Evolutionary conservation across 306 rosid genomes (phyloP).

Genomic region (Dalbergia cochinchinensis): DNA sequence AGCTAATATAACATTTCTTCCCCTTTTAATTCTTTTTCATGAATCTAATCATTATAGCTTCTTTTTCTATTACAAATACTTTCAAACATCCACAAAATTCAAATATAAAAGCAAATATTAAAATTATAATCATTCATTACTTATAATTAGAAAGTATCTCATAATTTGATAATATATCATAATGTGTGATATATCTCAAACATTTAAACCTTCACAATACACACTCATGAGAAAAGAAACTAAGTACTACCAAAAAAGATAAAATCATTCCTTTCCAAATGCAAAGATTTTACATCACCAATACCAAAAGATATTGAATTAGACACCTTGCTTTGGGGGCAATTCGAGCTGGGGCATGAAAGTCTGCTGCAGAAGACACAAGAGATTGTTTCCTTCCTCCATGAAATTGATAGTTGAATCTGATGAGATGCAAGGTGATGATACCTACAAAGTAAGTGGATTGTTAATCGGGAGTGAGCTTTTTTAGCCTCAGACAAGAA

Average conservation of each 20-base stretch:
- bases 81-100: too few species aligned
- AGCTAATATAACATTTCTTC: too few species aligned
- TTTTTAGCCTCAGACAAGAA: slow-evolving; percentile 69
- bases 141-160: too few species aligned
- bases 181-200: too few species aligned
- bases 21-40: too few species aligned
- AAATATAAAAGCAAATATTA: too few species aligned
- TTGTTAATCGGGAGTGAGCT: slow-evolving; percentile 98
- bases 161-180: too few species aligned
- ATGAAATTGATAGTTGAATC: slow-evolving; percentile 97
- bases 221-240: slow-evolving; percentile 43
- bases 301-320: slow-evolving; percentile 15
- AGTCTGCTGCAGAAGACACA: slow-evolving; percentile 98
- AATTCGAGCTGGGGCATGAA: slow-evolving; percentile 98
- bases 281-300: slow-evolving; percentile 14
- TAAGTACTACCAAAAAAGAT: neutral
- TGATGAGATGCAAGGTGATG: slow-evolving; percentile 86
- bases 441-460: slow-evolving; percentile 99
- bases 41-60: too few species aligned
- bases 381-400: slow-evolving; percentile 96
- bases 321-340: slow-evolving; percentile 96
- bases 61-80: too few species aligned
- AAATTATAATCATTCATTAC: too few species aligned
- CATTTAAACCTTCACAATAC: slow-evolving; percentile 71
- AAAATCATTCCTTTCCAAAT: slow-evolving; percentile 21